Evolutionary conservation across 2,329 filamentous ascomycete genomes (phyloP), one percentile per base, ranked within the genome.

Genomic region (Neofusicoccum laricinum): DNA sequence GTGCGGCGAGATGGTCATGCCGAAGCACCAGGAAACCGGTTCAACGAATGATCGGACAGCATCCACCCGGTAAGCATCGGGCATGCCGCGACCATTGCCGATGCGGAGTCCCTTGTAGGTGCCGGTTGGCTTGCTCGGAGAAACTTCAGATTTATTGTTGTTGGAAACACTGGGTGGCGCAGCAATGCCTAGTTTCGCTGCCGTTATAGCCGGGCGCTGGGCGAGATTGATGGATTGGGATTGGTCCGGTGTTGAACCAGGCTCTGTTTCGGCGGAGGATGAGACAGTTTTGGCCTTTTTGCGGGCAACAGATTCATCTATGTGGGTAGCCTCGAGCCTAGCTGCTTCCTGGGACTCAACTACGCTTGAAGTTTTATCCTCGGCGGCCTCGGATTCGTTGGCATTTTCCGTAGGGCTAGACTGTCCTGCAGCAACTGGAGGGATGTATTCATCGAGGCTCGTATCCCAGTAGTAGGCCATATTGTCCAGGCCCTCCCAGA

Each of bases 381-480:
- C 21, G 34, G 36, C 11, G 17, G 59, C n/a, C 25, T 43, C 46
- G 48, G 61, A 36, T 34, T 17, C 48, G n/a, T 46, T 36, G 53
- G 36, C 46, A 15, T 46, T 75, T 73, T 49, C 72, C 68, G 7
- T 67, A 62, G 40, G 61, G 58, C 19, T 69, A 63, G 53, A 68
- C 25, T 65, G 19, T 2, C 46, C 48, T 49, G 12, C 48, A n/a
- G 49, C 14, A 8, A 67, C 67, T 5, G 74, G 70, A 17, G 75
- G 71, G 46, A 80, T 80, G 71, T 87, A 87, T 34, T 86, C 74
- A 68, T 89, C 86, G 53, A 83, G 71, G 65, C 82, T 86, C 43
- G 78, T 79, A 70, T 89, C 86, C 86, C 86, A 89, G 70, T 87
- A 88, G 67, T 85, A 84, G 15, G 84, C 79, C 80, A 88, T 80